Percentiles rank a stretch among this genome's conserved stretches.
phyloP scores from a whole-genome alignment of 2,329 filamentous ascomycete species.

The Botrytis aclada region DNA sequence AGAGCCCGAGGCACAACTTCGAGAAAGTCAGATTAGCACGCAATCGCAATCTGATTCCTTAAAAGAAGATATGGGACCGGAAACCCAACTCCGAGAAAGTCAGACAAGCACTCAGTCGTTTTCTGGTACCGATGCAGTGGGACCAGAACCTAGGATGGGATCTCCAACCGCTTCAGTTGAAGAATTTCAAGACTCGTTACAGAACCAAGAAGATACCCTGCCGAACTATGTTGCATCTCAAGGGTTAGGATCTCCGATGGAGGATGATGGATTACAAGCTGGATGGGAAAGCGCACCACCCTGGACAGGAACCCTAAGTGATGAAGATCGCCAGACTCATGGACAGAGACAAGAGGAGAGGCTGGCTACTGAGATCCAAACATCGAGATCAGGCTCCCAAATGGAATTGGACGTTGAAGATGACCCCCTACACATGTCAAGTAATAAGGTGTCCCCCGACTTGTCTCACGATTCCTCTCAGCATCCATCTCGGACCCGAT shows the following conservation, averaged over 20 bases:
- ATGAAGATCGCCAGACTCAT: background rate
- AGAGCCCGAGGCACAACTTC: background rate
- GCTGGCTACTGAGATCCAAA: background rate
- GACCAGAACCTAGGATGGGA: background rate
- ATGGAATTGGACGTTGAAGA: background rate
- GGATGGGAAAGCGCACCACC: background rate
- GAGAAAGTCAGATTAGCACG: background rate
- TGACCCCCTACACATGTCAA: background rate
- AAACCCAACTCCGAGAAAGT: background rate
- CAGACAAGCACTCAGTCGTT: background rate
- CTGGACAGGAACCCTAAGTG: background rate
- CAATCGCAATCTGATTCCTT: background rate
- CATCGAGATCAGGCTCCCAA: background rate
- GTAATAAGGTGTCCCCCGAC: background rate
- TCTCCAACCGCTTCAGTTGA: background rate
- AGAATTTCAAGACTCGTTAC: background rate
- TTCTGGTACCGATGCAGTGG: background rate
- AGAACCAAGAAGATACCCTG: background rate
- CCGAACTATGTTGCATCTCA: background rate
- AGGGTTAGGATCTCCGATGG: rapidly evolving
- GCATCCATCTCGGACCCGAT: background rate
- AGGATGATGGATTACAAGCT: background rate
- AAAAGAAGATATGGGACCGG: background rate
- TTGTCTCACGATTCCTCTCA: rapidly evolving
- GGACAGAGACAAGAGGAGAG: background rate